Evolutionary conservation across 2,329 filamentous ascomycete genomes (phyloP), one percentile per base, ranked within the genome.

Genomic region (Colletotrichum nymphaeae): DNA sequence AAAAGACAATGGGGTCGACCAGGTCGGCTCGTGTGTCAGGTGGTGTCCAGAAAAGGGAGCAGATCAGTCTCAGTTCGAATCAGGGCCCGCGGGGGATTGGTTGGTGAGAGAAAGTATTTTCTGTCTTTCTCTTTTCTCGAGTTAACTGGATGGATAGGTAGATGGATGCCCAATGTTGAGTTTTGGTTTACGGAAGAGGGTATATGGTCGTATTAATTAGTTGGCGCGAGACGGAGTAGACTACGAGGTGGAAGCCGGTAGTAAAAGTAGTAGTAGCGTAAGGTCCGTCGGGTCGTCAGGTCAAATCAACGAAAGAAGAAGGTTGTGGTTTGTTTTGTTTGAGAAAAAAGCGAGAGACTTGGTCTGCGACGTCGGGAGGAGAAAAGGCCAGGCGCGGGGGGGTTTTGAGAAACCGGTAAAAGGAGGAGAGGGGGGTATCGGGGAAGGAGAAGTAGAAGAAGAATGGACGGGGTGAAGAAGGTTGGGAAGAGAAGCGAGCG

Each of bases 11-110:
- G 63, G 52, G 63, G 26, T 70, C 55, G 67, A 62, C 52, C 53
- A 62, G 66, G 65, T 57, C 59, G 69, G 58, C 59, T 63, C 46
- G 37, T 62, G 70, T 73, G 67, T 73, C 70, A 73, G 70, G 60
- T 65, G 60, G 60, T 73, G 67, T 65, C 46, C 46, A 73, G 70
- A 59, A 24, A 64, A 73, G 66, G 65, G 69, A 59, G 66, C 56
- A 46, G 42, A 69, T 69, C 59, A 60, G 28, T 24, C 64, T 37
- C 58, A 46, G 42, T 22, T n/a, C 26, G 24, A 35, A 53, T 42
- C 63, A 65, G 32, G 32, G 22, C 30, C 28, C 26, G 16, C 32
- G 46, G 49, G 42, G 28, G 22, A 5, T 42, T 65, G 12, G 59
- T 26, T 55, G 16, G 42, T 1, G 26, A 4, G 42, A 24, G 8